These are phyloP conservation scores for Pyrrhoderma lamaoense DNA, from an alignment of 1,284 basidiomycete species.

Conservation along the genomic window DNA sequence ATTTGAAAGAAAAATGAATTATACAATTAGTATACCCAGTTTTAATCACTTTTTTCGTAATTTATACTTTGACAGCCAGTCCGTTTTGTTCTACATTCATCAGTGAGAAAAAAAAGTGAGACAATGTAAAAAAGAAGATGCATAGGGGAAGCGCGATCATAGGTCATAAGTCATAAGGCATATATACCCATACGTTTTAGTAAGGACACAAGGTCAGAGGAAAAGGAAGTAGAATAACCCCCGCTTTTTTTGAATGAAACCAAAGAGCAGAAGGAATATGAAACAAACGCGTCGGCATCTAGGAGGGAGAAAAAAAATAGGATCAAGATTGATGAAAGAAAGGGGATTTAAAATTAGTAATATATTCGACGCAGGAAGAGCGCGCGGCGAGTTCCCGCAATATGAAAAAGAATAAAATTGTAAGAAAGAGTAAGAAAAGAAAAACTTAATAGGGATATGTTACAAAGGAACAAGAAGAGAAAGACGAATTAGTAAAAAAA, in stretches of 20 bases:
- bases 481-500: neutral
- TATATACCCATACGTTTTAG: neutral
- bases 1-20: no score
- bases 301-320: neutral
- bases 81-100: neutral
- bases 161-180: neutral
- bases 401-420: neutral
- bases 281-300: neutral
- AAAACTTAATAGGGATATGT: conserved; percentile 11
- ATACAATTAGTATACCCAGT: no score
- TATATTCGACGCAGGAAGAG: neutral
- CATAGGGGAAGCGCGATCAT: neutral
- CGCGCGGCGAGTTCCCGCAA: no score
- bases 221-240: neutral
- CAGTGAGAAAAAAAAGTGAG: neutral
- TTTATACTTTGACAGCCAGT: no score
- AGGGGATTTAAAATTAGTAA: neutral
- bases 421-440: neutral
- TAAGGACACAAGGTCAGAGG: neutral
- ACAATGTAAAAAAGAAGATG: neutral
- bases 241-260: neutral
- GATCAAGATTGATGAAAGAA: neutral
- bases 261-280: neutral
- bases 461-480: conserved; percentile 8
- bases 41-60: no score